These are phyloP conservation scores for Phyllosticta ampelicida DNA, from an alignment of 2,329 filamentous ascomycete species.

Conservation along the genomic window DNA sequence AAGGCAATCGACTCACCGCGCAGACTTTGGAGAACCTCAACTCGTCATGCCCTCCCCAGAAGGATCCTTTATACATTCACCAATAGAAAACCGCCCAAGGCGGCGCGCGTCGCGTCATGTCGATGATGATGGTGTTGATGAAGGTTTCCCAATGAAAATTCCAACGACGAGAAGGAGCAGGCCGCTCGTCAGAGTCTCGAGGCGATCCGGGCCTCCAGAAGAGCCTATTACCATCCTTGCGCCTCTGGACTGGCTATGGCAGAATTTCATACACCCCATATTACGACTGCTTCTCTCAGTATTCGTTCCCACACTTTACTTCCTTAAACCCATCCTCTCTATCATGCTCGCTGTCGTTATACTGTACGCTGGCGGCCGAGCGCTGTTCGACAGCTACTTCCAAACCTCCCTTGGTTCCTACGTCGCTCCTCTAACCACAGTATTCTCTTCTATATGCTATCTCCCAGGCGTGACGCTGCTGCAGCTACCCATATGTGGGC, in stretches of 20 bases:
- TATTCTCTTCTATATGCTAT: slow-evolving; percentile 58
- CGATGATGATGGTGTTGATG: neutral
- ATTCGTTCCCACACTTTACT: slow-evolving; percentile 47
- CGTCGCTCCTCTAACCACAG: slow-evolving; percentile 21
- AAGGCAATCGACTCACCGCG: slow-evolving; percentile 11
- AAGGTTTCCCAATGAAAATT: neutral
- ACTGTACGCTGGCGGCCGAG: slow-evolving; percentile 28
- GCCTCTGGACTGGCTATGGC: slow-evolving; percentile 19
- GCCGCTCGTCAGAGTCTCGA: neutral
- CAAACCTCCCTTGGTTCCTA: neutral
- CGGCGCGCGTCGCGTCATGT: neutral
- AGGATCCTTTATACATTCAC: slow-evolving; percentile 16
- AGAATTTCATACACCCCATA: slow-evolving; percentile 24
- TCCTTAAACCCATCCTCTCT: slow-evolving; percentile 54
- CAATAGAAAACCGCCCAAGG: neutral
- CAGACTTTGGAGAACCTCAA: slow-evolving; percentile 24
- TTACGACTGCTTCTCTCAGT: slow-evolving; percentile 45
- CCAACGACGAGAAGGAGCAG: neutral
- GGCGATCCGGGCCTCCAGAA: neutral
- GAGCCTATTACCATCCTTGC: neutral
- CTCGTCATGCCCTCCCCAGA: slow-evolving; percentile 33
- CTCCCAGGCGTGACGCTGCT: slow-evolving; percentile 55
- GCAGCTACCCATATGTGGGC: slow-evolving; percentile 51
- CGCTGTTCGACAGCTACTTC: neutral
- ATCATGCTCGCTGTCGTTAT: slow-evolving; percentile 52